Base-by-base conservation (phyloP, 2,329 filamentous ascomycete genomes). In the Diaporthe sp. region DNA sequence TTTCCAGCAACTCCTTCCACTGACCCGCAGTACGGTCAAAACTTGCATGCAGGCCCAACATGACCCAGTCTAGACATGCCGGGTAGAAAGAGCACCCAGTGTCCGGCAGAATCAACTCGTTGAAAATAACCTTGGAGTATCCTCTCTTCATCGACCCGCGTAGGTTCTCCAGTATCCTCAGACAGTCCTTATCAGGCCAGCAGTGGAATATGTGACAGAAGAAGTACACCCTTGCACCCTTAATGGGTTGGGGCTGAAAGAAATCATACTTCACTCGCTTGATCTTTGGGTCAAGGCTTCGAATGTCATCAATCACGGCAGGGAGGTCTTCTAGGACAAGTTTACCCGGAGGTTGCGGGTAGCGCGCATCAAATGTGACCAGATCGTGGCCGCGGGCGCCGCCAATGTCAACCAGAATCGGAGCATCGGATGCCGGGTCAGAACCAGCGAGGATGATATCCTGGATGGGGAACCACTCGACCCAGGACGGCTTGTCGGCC, bases 11-110 rank as follows among this genome's bases (percentile, higher is more conserved):
- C 60, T 31, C 39, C 42, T 31, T 65, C 60, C 60, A 65, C 39
- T 65, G 60, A 10, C 42, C 42, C 17, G 25, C 60, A 31, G 60
- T 65, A 13, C 42, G 42, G 49, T 65, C 42, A 6, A 34, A 34
- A 28, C 61, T 49, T 34, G 61, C 61, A 65, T 49, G 42, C 42
- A 65, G 25, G n/a, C 61, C 61, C 42, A 65, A 34, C 61, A 65
- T 49, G 4, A 65, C 61, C 61, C 61, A 65, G 25, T 65, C 61
- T 4, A 65, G 42, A 49, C 61, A 46, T 1, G 42, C 61, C 2
- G 61, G 61, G 4, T 65, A 49, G 28, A 65, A 65, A 22, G 61
- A 28, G 19, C 61, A 65, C 9, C 42, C 17, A 1, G n/a, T 49
- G 42, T 65, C 42, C 22, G 61, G 61, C 12, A 65, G 17, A 12